Evolutionary conservation across 139 green algal genomes (phyloP).

Genomic region (Chlorella ohadii): DNA sequence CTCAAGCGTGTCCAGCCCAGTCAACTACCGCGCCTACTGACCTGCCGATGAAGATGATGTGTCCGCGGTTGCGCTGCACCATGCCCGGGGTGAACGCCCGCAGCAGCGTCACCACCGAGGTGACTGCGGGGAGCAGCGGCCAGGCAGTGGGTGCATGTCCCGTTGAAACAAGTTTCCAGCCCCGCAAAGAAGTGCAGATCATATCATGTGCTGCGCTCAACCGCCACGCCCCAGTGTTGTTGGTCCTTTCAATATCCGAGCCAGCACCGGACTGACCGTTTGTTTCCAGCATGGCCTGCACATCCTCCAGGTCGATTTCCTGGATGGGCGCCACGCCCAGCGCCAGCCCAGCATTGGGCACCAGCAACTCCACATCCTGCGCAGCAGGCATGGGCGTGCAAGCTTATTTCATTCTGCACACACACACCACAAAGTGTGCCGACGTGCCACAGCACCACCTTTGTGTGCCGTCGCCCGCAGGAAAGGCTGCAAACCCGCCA

Average conservation of each 20-base stretch:
- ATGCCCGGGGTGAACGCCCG: constrained; percentile 71
- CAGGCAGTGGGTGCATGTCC: not conserved
- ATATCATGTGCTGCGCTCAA: no score
- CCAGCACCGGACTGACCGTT: no score
- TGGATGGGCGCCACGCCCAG: constrained; percentile 61
- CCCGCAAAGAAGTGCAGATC: no score
- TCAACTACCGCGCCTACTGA: not conserved
- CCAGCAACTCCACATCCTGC: constrained; percentile 78
- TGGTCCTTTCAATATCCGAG: not conserved
- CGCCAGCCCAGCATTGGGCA: constrained; percentile 90
- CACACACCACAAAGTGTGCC: no score
- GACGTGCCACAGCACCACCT: no score
- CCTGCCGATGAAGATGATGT: constrained; percentile 83
- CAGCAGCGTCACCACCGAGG: constrained; percentile 70
- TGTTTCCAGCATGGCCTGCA: constrained; percentile 80
- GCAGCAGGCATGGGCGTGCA: no score
- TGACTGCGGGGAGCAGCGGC: not conserved
- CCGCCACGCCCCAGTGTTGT: not conserved
- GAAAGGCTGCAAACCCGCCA: no score
- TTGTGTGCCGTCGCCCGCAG: no score
- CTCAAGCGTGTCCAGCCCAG: no score
- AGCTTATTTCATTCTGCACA: no score
- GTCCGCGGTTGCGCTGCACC: constrained; percentile 72
- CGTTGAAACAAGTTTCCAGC: no score
- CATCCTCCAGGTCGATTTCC: constrained; percentile 60